Percentiles rank a stretch among this genome's conserved stretches.
These are phyloP conservation scores for Macroventuria anomochaeta DNA, from an alignment of 2,329 filamentous ascomycete species.

Conservation along the genomic window DNA sequence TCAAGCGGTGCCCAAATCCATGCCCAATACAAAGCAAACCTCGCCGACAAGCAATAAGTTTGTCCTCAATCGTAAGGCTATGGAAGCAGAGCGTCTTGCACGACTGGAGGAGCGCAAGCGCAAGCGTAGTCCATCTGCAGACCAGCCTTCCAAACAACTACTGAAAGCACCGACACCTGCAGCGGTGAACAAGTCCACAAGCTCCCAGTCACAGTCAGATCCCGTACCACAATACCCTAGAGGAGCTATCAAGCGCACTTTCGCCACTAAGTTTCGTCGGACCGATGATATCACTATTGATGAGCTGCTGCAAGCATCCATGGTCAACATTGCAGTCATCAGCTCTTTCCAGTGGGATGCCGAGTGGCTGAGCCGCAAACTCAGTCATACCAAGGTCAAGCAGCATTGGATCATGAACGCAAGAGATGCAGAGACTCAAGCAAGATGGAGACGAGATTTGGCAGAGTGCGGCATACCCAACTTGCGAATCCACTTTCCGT, in stretches of 20 bases:
- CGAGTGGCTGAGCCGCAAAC: conserved; percentile 73
- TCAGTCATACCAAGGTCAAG: conserved; percentile 64
- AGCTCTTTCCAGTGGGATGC: conserved; percentile 89
- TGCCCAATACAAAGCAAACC: neutral
- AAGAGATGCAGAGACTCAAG: conserved; percentile 52
- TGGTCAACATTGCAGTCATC: conserved; percentile 77
- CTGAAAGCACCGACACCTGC: neutral
- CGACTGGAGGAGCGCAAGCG: conserved; percentile 68
- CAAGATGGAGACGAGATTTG: conserved; percentile 34
- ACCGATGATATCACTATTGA: conserved; percentile 83
- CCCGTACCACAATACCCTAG: conserved; percentile 54
- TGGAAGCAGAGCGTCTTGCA: conserved; percentile 84
- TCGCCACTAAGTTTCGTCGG: conserved; percentile 68
- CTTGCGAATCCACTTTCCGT: conserved; percentile 78
- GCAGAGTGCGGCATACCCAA: conserved; percentile 52
- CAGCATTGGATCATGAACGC: conserved; percentile 67
- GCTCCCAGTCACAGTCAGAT: neutral
- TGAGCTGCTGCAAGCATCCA: conserved; percentile 77
- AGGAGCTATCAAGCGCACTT: conserved; percentile 83
- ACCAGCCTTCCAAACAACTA: conserved; percentile 35
- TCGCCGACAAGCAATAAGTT: conserved; percentile 24
- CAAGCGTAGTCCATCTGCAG: conserved; percentile 62
- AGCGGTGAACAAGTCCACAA: neutral
- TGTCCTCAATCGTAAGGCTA: conserved; percentile 75
- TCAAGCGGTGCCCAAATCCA: neutral